phyloP scores from a whole-genome alignment of 2,329 filamentous ascomycete species.

The Talaromyces marneffei region DNA sequence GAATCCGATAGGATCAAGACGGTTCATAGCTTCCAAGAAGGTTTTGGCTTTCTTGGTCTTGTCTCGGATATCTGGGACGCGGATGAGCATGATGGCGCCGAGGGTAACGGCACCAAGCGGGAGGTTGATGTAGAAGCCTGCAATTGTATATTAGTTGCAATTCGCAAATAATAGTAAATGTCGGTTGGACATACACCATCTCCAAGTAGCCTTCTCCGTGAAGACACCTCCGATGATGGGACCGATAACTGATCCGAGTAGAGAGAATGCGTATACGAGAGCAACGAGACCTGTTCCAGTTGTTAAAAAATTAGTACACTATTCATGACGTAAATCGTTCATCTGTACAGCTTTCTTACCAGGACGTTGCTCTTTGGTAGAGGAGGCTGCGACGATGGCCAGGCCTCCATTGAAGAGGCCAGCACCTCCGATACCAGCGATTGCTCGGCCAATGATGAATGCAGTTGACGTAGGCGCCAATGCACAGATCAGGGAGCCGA shows the following conservation, averaged over 20 bases:
- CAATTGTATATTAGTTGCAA: neutral
- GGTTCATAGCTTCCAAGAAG: conserved; percentile 5
- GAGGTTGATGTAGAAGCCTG: conserved; percentile 11
- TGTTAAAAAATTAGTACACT: neutral
- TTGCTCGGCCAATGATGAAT: conserved; percentile 31
- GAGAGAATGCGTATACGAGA: conserved; percentile 6
- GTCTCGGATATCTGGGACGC: conserved; percentile 8
- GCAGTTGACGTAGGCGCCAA: conserved; percentile 26
- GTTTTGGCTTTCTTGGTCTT: conserved; percentile 5
- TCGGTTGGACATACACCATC: conserved; percentile 7
- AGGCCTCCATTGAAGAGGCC: conserved; percentile 26
- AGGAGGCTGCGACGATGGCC: conserved; percentile 10
- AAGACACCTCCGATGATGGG: conserved; percentile 7
- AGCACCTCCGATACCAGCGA: conserved; percentile 28
- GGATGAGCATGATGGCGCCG: conserved; percentile 6
- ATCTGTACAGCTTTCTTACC: neutral
- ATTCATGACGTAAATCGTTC: neutral
- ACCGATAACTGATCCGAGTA: conserved; percentile 4
- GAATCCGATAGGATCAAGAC: conserved; percentile 7
- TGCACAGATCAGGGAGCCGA: conserved; percentile 31
- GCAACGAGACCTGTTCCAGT: conserved; percentile 4
- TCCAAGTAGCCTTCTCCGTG: conserved; percentile 6
- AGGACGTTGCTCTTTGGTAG: conserved; percentile 10
- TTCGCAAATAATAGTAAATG: neutral
- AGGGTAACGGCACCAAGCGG: neutral